A percentile compares a stretch with the other conserved stretches of the same genome.
phyloP scores from a whole-genome alignment of 257 asterid species.

The Solanum arcanum region DNA sequence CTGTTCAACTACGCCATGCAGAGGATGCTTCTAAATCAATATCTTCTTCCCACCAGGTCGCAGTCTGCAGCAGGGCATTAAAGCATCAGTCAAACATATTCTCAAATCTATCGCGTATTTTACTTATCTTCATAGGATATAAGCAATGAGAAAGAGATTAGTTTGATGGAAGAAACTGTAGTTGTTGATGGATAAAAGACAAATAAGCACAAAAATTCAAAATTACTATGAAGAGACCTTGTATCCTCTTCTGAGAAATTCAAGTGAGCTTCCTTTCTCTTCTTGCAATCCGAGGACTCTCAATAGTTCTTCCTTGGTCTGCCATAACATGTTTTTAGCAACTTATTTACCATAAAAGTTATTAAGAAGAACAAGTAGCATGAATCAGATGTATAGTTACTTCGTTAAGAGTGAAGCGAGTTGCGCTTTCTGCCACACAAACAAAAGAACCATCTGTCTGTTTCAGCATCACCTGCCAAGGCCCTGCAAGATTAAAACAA shows the following conservation, averaged over 20 bases:
- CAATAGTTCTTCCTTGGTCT: constrained; percentile 95
- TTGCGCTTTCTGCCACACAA: constrained; percentile 81
- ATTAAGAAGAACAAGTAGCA: not conserved
- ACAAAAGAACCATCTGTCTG: constrained; percentile 87
- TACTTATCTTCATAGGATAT: not conserved
- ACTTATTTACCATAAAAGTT: not conserved
- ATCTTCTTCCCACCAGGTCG: constrained; percentile 97
- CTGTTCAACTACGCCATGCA: constrained; percentile 79
- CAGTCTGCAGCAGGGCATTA: constrained; percentile 29
- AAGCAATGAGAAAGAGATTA: not conserved
- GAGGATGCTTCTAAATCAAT: constrained; percentile 61
- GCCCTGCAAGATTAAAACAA: constrained; percentile 40
- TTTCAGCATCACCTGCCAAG: constrained; percentile 99
- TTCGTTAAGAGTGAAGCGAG: constrained; percentile 77
- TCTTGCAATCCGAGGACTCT: constrained; percentile 86
- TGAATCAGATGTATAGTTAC: constrained; percentile 31
- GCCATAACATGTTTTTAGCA: constrained; percentile 4
- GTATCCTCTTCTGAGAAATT: constrained; percentile 91
- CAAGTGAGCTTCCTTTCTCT: constrained; percentile 91
- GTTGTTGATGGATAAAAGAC: not conserved
- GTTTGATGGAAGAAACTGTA: not conserved
- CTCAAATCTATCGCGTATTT: not conserved
- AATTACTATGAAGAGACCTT: constrained; percentile 32
- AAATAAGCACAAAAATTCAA: not conserved
- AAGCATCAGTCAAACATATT: not conserved